Evolutionary conservation across 163 green algal genomes (phyloP).

Genomic region (Chlorella variabilis): DNA sequence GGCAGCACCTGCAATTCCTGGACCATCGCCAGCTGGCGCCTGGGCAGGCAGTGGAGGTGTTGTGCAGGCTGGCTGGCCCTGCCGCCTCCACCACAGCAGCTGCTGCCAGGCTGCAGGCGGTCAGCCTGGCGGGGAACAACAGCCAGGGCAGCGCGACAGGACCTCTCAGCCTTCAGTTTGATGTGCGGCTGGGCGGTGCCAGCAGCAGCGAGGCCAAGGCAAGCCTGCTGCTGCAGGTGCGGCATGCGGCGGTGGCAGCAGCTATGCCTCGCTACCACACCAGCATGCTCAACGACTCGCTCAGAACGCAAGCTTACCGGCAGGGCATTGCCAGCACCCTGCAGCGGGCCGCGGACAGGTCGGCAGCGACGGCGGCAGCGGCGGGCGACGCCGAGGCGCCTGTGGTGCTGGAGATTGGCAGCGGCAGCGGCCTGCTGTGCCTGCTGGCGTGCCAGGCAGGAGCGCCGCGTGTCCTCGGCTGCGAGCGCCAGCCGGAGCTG

Average conservation of each 20-base stretch:
- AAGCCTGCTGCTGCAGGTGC: background rate
- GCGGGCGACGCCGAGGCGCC: background rate
- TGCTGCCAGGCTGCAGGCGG: background rate
- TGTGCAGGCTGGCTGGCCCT: background rate
- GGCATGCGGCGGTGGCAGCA: slow-evolving; percentile 1
- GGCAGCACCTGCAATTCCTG: slow-evolving; percentile 20
- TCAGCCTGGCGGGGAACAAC: background rate
- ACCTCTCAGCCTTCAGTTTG: background rate
- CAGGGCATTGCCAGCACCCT: slow-evolving; percentile 7
- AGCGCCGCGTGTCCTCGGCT: background rate
- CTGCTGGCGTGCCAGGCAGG: slow-evolving; percentile 26
- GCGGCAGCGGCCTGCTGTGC: slow-evolving; percentile 28
- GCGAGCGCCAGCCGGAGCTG: slow-evolving; percentile 23
- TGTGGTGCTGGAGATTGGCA: slow-evolving; percentile 25
- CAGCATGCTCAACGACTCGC: slow-evolving; percentile 1
- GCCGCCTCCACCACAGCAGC: background rate
- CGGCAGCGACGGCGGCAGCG: background rate
- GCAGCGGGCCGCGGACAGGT: background rate
- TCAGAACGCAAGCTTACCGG: background rate
- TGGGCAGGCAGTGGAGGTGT: background rate
- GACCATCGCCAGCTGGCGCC: background rate
- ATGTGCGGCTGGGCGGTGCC: background rate
- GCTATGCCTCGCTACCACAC: slow-evolving; percentile 5
- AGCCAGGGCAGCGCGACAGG: background rate
- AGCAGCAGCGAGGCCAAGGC: background rate